Evolutionary conservation across 1,284 basidiomycete genomes (phyloP), one percentile per base, ranked within the genome.

Genomic region (Trichosporon faecale): DNA sequence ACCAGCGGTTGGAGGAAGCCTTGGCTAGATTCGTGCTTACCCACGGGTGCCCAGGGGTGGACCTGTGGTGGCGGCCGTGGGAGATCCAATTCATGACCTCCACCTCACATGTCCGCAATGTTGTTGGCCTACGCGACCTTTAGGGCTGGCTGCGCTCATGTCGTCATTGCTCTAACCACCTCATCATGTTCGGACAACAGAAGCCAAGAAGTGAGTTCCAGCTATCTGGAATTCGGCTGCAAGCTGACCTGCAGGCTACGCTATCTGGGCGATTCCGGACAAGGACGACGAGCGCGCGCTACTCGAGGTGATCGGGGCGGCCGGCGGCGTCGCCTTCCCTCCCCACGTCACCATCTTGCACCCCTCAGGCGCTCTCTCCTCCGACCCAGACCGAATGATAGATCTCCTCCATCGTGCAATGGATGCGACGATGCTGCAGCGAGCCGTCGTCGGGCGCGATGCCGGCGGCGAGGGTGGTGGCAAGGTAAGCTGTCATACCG

Each of bases 371-470:
- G 5, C 27, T 18, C 27, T 61, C 27, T 21, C 57, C 9, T 31
- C 8, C 8, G 29, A 61, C 18, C 29, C 29, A 14, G 27, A 31
- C 11, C 14, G 29, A 11, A 11, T 61, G 16, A n/a, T 18, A 5
- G 27, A 31, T 3, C 16, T 31, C 7, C 29, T 33, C 27, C 57
- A 61, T 18, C 16, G 57, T 29, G 57, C 57, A 6, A 33, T 61
- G 57, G 57, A 61, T 29, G 29, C 29, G 16, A 61, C 57, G 16
- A 61, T 61, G 57, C 57, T 61, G 57, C 57, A 61, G 57, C 27
- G 57, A 3, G 57, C 57, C 0, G 57, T 61, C 14, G 57, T n/a
- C 9, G 57, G 16, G 16, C 57, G 29, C 18, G 57, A 16, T 18
- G 29, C 16, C 3, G 57, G 57, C 29, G 57, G 57, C 16, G 57